phyloP scores from a whole-genome alignment of 257 asterid species.

The Ilex aquifolium region DNA sequence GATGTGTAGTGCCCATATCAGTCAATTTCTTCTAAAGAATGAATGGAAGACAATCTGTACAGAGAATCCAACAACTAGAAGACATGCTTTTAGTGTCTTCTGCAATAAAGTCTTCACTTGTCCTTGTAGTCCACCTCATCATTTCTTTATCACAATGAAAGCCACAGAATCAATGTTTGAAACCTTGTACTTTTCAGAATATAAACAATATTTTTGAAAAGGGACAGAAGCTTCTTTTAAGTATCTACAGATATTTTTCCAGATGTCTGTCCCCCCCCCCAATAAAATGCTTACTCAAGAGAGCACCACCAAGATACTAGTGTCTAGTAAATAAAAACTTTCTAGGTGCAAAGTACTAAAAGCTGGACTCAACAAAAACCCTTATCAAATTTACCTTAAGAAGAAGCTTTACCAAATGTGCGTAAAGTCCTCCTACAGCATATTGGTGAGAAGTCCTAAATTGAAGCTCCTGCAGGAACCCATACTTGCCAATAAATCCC shows the following conservation, averaged over 20 bases:
- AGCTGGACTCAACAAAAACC: no score
- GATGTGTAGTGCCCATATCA: background rate
- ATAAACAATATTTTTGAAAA: slow-evolving; percentile 8
- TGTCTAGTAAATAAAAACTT: no score
- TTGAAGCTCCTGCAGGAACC: no score
- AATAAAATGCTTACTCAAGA: no score
- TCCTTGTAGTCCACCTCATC: slow-evolving; percentile 1
- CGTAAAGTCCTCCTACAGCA: no score
- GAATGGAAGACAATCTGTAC: background rate
- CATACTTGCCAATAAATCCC: no score
- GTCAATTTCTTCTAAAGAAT: background rate
- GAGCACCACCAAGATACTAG: no score
- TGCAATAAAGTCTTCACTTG: background rate
- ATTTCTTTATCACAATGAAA: slow-evolving; percentile 10
- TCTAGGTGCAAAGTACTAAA: no score
- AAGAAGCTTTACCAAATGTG: no score
- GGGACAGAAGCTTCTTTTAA: slow-evolving; percentile 21
- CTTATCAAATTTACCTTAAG: no score
- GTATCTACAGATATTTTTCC: background rate
- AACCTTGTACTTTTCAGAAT: slow-evolving; percentile 26
- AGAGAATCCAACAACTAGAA: background rate
- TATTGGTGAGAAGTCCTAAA: no score
- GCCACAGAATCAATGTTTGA: slow-evolving; percentile 29
- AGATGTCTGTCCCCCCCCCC: no score
- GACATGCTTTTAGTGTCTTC: background rate